phyloP scores from a whole-genome alignment of 495 filamentous ascomycete genomes.

The Penicillium desertorum region DNA sequence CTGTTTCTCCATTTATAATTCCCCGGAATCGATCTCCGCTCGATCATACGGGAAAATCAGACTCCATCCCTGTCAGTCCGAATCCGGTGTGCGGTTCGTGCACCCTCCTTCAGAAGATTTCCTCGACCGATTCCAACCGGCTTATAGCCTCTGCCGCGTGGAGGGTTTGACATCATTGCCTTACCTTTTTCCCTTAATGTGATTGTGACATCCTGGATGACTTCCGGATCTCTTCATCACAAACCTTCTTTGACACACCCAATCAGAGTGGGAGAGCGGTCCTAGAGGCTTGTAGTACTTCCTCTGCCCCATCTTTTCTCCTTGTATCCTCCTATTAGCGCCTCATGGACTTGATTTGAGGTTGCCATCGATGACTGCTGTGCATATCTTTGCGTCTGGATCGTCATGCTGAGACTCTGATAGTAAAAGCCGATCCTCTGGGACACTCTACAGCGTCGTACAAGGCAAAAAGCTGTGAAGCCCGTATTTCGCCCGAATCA shows the following conservation, averaged over 20 bases:
- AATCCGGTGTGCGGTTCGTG: constrained; percentile 14
- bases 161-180: constrained; percentile 18
- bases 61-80: not conserved
- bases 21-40: constrained; percentile 4
- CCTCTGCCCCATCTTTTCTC: not conserved
- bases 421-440: constrained; percentile 14
- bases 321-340: not conserved
- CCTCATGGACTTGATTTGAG: not conserved
- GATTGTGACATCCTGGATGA: not conserved
- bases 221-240: constrained; percentile 1
- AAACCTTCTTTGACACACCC: constrained; percentile 5
- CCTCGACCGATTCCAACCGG: not conserved
- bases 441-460: constrained; percentile 17
- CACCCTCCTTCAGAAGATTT: not conserved
- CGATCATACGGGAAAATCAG: not conserved
- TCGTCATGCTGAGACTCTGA: constrained; percentile 19
- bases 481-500: constrained; percentile 5
- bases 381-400: constrained; percentile 11
- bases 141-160: constrained; percentile 6
- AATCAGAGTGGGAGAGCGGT: constrained; percentile 3
- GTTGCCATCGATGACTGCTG: constrained; percentile 2
- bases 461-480: constrained; percentile 4
- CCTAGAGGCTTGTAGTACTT: not conserved
- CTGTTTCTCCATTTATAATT: not conserved
- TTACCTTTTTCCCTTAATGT: not conserved